Conservation (phyloP, 805 yeast genomes). For the Metschnikowia koreensis region DNA sequence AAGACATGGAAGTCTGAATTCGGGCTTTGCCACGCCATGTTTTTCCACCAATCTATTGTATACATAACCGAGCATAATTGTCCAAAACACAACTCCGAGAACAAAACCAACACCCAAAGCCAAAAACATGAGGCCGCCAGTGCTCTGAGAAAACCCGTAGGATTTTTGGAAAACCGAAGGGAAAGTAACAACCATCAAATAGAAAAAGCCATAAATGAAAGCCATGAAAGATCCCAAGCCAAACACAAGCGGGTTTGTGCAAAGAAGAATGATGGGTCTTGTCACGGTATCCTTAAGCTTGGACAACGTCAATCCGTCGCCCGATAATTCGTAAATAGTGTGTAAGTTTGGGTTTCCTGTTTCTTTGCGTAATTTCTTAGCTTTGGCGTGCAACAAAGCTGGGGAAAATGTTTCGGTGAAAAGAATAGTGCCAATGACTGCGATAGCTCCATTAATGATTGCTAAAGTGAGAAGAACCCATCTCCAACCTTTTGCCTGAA, state of each 20-base stretch:
- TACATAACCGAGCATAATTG: constrained; percentile 25
- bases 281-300: constrained; percentile 26
- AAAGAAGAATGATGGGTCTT: constrained; percentile 34
- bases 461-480: constrained; percentile 38
- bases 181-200: constrained; percentile 40
- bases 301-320: constrained; percentile 24
- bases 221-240: constrained; percentile 44
- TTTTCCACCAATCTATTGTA: constrained; percentile 24
- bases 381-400: constrained; percentile 28
- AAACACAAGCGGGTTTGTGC: constrained; percentile 37
- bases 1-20: constrained; percentile 37
- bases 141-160: constrained; percentile 33
- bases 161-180: constrained; percentile 30
- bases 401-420: constrained; percentile 39
- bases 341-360: constrained; percentile 38
- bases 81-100: constrained; percentile 33
- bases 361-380: constrained; percentile 26
- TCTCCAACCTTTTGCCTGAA: constrained; percentile 32
- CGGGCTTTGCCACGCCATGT: constrained; percentile 39
- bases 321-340: constrained; percentile 37
- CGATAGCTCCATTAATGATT: constrained; percentile 35
- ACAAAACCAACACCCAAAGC: constrained; percentile 40
- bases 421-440: constrained; percentile 29
- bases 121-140: constrained; percentile 37
- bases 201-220: constrained; percentile 41